Evolutionary conservation across 2,329 filamentous ascomycete species (phyloP).

Genomic region (Phaeoacremonium minimum): DNA sequence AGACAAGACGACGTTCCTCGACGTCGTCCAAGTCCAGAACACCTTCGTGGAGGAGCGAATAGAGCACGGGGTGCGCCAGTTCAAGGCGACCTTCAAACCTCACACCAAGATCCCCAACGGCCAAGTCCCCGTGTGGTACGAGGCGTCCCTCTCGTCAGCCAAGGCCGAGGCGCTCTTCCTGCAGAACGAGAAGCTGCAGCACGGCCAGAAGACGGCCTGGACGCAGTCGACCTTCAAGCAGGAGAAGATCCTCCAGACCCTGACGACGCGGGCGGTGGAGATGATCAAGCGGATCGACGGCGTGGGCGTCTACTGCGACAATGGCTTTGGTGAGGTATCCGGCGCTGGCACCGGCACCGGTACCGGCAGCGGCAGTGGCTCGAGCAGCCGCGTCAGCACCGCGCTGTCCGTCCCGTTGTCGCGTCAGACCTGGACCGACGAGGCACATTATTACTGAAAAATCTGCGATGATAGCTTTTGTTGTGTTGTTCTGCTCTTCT

Average conservation of each 20-base stretch:
- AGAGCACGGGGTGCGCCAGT: slow-evolving; percentile 1
- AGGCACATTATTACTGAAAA: no score
- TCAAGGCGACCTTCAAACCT: no score
- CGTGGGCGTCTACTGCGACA: slow-evolving; percentile 14
- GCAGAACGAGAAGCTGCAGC: slow-evolving; percentile 15
- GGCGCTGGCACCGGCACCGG: no score
- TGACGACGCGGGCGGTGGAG: slow-evolving; percentile 18
- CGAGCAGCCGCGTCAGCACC: no score
- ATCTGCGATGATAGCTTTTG: no score
- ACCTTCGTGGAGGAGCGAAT: slow-evolving; percentile 1
- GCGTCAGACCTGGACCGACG: no score
- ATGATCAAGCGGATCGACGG: slow-evolving; percentile 23
- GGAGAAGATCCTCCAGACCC: slow-evolving; percentile 12
- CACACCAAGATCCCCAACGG: no score
- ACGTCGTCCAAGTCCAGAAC: slow-evolving; percentile 13
- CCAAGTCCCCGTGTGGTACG: slow-evolving; percentile 20
- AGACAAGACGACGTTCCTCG: slow-evolving; percentile 13
- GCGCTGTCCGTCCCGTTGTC: no score
- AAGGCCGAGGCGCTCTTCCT: slow-evolving; percentile 15
- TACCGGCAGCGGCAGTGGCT: no score
- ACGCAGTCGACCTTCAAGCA: slow-evolving; percentile 6
- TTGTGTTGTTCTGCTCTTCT: no score
- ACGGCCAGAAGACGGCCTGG: slow-evolving; percentile 20
- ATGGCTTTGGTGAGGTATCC: slow-evolving; percentile 4
- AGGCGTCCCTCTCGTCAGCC: slow-evolving; percentile 19